Evolutionary conservation across 306 rosid species (phyloP), one percentile per base, ranked within the genome.

Genomic region (Cucurbita ficifolia): DNA sequence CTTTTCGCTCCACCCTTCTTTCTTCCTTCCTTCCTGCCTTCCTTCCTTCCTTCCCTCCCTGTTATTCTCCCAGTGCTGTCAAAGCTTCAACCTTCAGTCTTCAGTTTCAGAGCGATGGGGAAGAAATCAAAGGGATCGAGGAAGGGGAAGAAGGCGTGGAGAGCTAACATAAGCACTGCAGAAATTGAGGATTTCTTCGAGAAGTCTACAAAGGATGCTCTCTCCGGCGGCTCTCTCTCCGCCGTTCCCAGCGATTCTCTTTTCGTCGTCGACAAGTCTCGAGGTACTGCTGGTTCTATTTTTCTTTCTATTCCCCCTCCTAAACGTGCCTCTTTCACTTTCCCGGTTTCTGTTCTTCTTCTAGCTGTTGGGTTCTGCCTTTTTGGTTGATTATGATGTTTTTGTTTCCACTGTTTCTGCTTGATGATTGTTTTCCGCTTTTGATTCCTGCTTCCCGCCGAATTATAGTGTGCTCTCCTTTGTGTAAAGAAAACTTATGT

Each of bases 111-210:
- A 76, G 77, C 51, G 74, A 90, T 90, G 96, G 92, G 93, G 55
- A 93, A 92, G 86, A 92, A 83, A 69, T 80, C 96, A 3, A 90
- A 90, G 83, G 80, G 80, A 1, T 92, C 96, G 5, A 79, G 94
- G 82, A 92, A 92, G 90, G 96, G 91, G 36, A 90, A 88, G 86
- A 92, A 92, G 81, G 91, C 92, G 24, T 90, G 96, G 96, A 84
- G 92, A 60, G 86, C 92, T 17, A 92, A 92, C 82, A 92, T 92
- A 36, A 88, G 98, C 79, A 87, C 93, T 0, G 82, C 78, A n/a
- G 96, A 90, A 85, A 85, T 92, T 6, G 86, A 89, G 42, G 88
- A 86, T 58, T 87, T 83, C 83, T 88, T 64, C 45, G 94, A 92
- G 82, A 80, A 87, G 74, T 82, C 97, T 1, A 92, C 94, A 0